A percentile compares a stretch with the other conserved stretches of the same genome.
These are phyloP conservation scores for Brassica hybrid DNA, from an alignment of 441 rosid species.

Conservation along the genomic window DNA sequence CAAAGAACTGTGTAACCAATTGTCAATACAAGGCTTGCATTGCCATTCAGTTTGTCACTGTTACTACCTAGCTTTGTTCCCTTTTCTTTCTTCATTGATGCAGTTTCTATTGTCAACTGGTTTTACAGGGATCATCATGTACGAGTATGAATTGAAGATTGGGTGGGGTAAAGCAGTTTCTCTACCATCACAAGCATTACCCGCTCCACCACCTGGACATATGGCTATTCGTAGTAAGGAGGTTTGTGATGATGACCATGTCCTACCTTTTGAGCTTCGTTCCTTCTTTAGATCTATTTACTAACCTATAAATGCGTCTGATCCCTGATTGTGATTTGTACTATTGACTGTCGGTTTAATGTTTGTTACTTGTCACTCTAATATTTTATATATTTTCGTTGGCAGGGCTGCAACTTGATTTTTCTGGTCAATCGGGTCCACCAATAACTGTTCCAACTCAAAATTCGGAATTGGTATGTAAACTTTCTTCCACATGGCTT, in stretches of 20 bases:
- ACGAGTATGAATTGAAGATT: conserved; percentile 94
- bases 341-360: not conserved
- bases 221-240: conserved; percentile 99
- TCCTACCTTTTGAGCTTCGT: conserved; percentile 25
- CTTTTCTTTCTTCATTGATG: conserved; percentile 47
- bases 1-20: not conserved
- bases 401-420: conserved; percentile 90
- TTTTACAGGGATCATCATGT: conserved; percentile 82
- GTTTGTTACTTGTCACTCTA: conserved; percentile 35
- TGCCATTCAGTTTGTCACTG: conserved; percentile 1
- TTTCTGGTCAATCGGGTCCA: conserved; percentile 97
- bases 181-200: conserved; percentile 98
- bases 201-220: conserved; percentile 99
- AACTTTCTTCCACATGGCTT: conserved; percentile 25
- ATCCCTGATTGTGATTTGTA: conserved; percentile 18
- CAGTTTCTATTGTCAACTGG: conserved; percentile 2
- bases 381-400: conserved; percentile 35
- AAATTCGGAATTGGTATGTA: conserved; percentile 89
- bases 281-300: conserved; percentile 35
- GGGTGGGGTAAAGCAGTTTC: conserved; percentile 99
- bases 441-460: conserved; percentile 85
- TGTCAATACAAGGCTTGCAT: not conserved
- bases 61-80: conserved; percentile 16
- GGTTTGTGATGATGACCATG: conserved; percentile 60
- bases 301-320: not conserved